A percentile compares a stretch with the other conserved stretches of the same genome.
Evolutionary conservation across 164 flowering plant species (phyloP).

Genomic region (Houttuynia cordata): DNA sequence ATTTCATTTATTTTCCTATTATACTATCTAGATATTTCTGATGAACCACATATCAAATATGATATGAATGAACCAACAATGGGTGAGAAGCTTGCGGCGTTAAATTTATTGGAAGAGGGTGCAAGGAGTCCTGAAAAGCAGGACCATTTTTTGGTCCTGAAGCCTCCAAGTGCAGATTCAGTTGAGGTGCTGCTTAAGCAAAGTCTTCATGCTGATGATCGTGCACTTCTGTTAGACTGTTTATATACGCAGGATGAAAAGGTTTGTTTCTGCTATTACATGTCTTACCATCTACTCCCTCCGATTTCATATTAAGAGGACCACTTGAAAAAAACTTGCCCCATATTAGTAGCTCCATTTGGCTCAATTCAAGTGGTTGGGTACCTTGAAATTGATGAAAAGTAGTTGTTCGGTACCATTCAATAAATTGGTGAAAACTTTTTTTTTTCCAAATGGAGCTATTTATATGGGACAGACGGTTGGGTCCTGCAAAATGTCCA

Average conservation of each 20-base stretch:
- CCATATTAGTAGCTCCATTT: too few relatives aligned
- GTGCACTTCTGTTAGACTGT: slow-evolving; percentile 64
- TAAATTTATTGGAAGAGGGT: slow-evolving; percentile 25
- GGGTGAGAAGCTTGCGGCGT: slow-evolving; percentile 71
- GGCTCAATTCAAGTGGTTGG: too few relatives aligned
- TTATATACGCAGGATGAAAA: slow-evolving; percentile 68
- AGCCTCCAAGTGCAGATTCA: slow-evolving; percentile 90
- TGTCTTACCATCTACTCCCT: not conserved
- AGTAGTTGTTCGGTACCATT: too few relatives aligned
- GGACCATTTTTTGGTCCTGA: slow-evolving; percentile 16
- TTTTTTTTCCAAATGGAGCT: too few relatives aligned
- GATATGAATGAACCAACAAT: slow-evolving; percentile 71
- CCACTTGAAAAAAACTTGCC: too few relatives aligned
- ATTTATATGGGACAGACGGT: too few relatives aligned
- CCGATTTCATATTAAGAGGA: not conserved
- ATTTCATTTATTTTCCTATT: slow-evolving; percentile 3
- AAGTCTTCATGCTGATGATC: slow-evolving; percentile 87
- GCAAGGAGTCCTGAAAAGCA: slow-evolving; percentile 13
- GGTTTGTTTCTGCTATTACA: slow-evolving; percentile 22
- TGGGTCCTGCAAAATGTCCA: too few relatives aligned
- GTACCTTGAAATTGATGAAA: too few relatives aligned
- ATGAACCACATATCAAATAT: slow-evolving; percentile 21
- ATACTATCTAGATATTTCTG: slow-evolving; percentile 17
- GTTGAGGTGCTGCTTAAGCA: slow-evolving; percentile 79
- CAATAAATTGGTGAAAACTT: too few relatives aligned